phyloP scores from a whole-genome alignment of 2,329 filamentous ascomycete genomes.

The Arthrobotrys megalospora region DNA sequence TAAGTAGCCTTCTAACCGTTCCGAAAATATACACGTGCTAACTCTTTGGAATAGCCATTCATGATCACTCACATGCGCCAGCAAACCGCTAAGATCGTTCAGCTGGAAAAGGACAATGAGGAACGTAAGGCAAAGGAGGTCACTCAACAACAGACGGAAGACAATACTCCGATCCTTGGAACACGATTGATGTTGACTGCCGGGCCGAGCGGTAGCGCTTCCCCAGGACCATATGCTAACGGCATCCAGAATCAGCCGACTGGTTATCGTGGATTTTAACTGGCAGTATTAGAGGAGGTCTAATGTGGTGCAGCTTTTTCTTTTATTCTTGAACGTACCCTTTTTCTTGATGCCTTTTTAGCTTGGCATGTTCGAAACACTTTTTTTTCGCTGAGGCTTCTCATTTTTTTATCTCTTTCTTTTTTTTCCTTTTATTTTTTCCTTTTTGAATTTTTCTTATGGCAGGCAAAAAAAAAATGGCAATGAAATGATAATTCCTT shows the following conservation, averaged over 20 bases:
- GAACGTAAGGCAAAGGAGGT: constrained; percentile 85
- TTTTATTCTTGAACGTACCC: constrained; percentile 21
- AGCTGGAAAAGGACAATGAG: constrained; percentile 95
- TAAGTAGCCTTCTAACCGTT: constrained; percentile 37
- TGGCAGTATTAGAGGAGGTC: constrained; percentile 42
- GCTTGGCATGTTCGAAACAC: constrained; percentile 38
- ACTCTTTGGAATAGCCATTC: constrained; percentile 74
- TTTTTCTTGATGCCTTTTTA: constrained; percentile 35
- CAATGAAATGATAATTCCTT: constrained; percentile 55
- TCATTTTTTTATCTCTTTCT: constrained; percentile 9
- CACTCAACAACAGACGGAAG: constrained; percentile 85
- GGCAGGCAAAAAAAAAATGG: constrained; percentile 47
- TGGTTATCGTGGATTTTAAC: constrained; percentile 76
- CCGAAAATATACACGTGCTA: constrained; percentile 22
- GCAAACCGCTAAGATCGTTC: constrained; percentile 86
- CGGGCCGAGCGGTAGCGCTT: constrained; percentile 76
- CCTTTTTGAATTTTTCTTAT: constrained; percentile 17
- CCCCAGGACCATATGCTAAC: constrained; percentile 82
- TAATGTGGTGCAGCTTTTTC: constrained; percentile 36
- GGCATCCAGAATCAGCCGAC: constrained; percentile 92
- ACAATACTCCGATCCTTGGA: constrained; percentile 93
- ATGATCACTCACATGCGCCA: constrained; percentile 98
- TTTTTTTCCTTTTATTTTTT: constrained; percentile 1
- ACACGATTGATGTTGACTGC: constrained; percentile 95
- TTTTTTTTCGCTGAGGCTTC: constrained; percentile 36